These are phyloP conservation scores for Solanum hybrid DNA, from an alignment of 305 asterid species.

Conservation along the genomic window DNA sequence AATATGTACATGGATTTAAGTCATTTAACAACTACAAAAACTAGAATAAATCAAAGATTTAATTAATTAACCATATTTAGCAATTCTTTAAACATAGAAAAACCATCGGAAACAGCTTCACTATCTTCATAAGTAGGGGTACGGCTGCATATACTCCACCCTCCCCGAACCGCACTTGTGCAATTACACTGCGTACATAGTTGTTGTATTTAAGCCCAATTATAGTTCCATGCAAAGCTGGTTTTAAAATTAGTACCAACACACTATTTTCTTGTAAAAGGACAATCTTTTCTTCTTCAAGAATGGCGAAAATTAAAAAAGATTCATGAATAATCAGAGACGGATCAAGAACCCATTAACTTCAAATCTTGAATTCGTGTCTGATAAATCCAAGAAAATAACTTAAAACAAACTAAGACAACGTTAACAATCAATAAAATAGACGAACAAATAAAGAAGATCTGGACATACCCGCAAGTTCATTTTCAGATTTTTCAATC, in stretches of 20 bases:
- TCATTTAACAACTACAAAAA: not conserved
- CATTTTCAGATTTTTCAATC: constrained; percentile 63
- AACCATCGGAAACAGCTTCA: not conserved
- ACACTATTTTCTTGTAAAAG: not conserved
- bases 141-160: not conserved
- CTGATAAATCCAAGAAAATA: not conserved
- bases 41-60: not conserved
- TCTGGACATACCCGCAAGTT: constrained; percentile 53
- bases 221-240: not conserved
- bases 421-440: not conserved
- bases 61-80: not conserved
- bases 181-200: not conserved
- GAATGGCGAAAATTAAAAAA: not conserved
- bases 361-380: not conserved
- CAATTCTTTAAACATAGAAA: not conserved
- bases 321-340: not conserved
- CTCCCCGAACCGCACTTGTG: not conserved
- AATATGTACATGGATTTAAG: not conserved
- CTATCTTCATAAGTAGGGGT: not conserved
- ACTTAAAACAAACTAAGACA: not conserved
- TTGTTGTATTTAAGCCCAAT: not conserved
- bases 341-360: not conserved
- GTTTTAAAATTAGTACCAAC: not conserved
- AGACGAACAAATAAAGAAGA: not conserved
- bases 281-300: not conserved